A percentile compares a stretch with the other conserved stretches of the same genome.
phyloP scores from a whole-genome alignment of 495 filamentous ascomycete species.

The Talaromyces trachyspermus region DNA sequence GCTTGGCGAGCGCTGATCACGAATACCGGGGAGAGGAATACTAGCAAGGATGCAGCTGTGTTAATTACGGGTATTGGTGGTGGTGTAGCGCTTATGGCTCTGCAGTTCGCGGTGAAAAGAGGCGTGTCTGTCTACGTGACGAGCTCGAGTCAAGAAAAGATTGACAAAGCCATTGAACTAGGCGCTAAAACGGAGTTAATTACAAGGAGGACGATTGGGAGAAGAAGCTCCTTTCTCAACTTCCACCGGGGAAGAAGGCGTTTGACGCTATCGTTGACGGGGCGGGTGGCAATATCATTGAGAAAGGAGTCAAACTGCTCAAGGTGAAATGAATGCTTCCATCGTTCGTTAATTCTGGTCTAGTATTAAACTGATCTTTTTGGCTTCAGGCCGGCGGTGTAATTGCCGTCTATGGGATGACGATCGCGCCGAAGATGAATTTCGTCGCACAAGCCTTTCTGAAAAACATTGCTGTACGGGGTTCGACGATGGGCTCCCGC shows the following conservation, averaged over 20 bases:
- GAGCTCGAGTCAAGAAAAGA: constrained; percentile 55
- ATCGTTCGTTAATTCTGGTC: too few species aligned
- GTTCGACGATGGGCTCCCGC: constrained; percentile 69
- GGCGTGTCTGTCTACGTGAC: constrained; percentile 66
- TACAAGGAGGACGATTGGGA: constrained; percentile 65
- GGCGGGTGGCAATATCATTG: constrained; percentile 66
- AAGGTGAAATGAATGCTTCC: too few species aligned
- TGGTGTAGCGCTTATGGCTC: constrained; percentile 64
- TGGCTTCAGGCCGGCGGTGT: constrained; percentile 57
- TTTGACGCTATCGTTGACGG: constrained; percentile 72
- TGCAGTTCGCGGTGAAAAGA: constrained; percentile 60
- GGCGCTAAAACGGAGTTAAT: constrained; percentile 60
- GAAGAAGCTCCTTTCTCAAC: constrained; percentile 47
- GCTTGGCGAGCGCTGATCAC: constrained; percentile 75
- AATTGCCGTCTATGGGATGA: constrained; percentile 72
- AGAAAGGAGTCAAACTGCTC: constrained; percentile 47
- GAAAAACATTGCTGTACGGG: constrained; percentile 65
- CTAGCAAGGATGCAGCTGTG: constrained; percentile 52
- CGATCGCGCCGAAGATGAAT: constrained; percentile 62
- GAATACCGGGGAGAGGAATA: constrained; percentile 53
- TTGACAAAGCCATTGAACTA: constrained; percentile 52
- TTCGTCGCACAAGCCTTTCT: constrained; percentile 65
- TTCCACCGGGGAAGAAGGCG: constrained; percentile 49
- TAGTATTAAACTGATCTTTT: too few species aligned
- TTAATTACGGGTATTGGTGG: constrained; percentile 75